Evolutionary conservation across 228 moss, liverwort and hornwort species (phyloP), one percentile per base, ranked within the genome.

Genomic region (Sphagnum fallax): DNA sequence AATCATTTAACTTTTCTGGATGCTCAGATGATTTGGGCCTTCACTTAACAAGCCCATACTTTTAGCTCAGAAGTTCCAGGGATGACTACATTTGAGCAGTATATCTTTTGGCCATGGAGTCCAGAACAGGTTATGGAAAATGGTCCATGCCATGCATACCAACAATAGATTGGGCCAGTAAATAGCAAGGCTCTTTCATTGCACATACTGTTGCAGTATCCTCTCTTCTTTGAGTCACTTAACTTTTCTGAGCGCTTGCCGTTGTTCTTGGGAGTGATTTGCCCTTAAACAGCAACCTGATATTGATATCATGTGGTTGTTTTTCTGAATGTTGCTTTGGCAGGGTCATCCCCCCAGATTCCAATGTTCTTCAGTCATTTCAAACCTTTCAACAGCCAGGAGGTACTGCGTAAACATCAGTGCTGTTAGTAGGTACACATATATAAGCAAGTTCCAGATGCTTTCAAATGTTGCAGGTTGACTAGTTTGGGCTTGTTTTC

Each of bases 291-390:
- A 32, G 32, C 32, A 61, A 61, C 15, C 18, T 61, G n/a, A 61
- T 18, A 61, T n/a, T 61, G 15, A 61, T 61, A 8, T 61, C 15
- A 61, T n/a, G 61, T 61, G 61, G 18, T 16, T 62, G 8, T 48
- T 48, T 65, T 48, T n/a, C 49, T n/a, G 13, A 13, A 10, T 48
- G 18, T 65, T 48, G 50, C 10, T 65, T 2, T 50, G 14, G 67
- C 67, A 67, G 67, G 67, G 55, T 53, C 32, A 18, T 67, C 13
- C 16, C 67, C n/a, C 67, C 51, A 47, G 67, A 67, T 67, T 67
- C n/a, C 13, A 12, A 50, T 55, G 67, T 18, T 18, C 52, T 67
- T 47, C 55, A 52, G 55, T 55, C 53, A 32, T 67, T 67, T 67
- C 53, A 67, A 12, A 16, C n/a, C 12, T 57, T 7, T 11, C 67